Evolutionary conservation across 2,329 filamentous ascomycete genomes (phyloP).

Genomic region (Diaporthe caulivora): DNA sequence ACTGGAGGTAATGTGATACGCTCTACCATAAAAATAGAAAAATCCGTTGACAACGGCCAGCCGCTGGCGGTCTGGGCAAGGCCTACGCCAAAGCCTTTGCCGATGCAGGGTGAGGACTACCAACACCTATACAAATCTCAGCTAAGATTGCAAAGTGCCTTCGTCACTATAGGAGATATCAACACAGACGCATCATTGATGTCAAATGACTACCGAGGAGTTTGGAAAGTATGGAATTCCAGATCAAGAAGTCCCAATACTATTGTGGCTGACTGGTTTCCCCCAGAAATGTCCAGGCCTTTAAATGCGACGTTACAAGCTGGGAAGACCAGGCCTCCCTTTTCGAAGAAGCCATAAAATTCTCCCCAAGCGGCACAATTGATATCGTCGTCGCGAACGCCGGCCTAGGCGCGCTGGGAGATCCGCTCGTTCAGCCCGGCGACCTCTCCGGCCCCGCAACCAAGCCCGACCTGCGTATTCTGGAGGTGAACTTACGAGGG

Average conservation of each 20-base stretch:
- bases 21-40: accelerated
- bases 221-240: neutral
- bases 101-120: neutral
- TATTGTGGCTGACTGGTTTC: neutral
- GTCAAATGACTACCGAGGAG: neutral
- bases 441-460: neutral
- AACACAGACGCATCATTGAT: neutral
- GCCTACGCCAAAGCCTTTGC: neutral
- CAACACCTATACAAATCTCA: neutral
- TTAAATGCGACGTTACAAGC: neutral
- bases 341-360: neutral
- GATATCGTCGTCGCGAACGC: neutral
- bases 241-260: accelerated
- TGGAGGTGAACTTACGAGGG: neutral
- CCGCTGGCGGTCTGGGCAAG: neutral
- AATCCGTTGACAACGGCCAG: neutral
- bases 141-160: neutral
- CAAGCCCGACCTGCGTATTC: neutral
- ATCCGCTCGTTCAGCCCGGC: neutral
- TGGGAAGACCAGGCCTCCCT: neutral
- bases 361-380: neutral
- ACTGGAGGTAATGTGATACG: neutral
- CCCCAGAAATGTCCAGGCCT: neutral
- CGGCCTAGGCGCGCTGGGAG: neutral
- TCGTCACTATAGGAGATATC: neutral